Conservation (phyloP, 306 rosid species). For the Psophocarpus tetragonolobus region DNA sequence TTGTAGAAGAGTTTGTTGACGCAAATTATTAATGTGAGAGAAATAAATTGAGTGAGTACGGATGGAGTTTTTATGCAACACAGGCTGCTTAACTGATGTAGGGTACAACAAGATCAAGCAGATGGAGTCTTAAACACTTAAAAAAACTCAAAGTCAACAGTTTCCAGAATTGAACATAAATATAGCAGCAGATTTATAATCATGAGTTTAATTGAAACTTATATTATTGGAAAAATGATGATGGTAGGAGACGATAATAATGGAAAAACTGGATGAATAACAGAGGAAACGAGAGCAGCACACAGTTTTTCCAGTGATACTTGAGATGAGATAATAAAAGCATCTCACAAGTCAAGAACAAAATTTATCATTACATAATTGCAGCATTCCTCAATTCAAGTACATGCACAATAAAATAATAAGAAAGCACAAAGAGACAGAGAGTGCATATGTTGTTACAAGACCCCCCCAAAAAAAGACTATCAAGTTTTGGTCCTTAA, state of each 20-base stretch:
- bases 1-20: neutral
- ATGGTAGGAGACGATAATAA: neutral
- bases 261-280: neutral
- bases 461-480: neutral
- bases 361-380: conserved; percentile 8
- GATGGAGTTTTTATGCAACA: neutral
- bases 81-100: neutral
- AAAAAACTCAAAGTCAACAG: neutral
- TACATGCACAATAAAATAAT: neutral
- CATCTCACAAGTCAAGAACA: conserved; percentile 4
- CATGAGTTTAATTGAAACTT: neutral
- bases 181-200: neutral
- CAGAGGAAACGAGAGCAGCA: neutral
- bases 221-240: neutral
- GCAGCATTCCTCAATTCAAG: conserved; percentile 1
- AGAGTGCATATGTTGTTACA: conserved; percentile 5
- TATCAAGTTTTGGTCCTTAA: conserved; percentile 5
- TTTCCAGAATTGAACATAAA: neutral
- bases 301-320: neutral
- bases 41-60: neutral
- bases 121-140: neutral
- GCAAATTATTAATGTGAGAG: neutral
- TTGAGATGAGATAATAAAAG: neutral
- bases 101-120: neutral
- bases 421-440: neutral